These are phyloP conservation scores for Candolleomyces eurysporus DNA, from an alignment of 768 basidiomycete species.

Conservation along the genomic window DNA sequence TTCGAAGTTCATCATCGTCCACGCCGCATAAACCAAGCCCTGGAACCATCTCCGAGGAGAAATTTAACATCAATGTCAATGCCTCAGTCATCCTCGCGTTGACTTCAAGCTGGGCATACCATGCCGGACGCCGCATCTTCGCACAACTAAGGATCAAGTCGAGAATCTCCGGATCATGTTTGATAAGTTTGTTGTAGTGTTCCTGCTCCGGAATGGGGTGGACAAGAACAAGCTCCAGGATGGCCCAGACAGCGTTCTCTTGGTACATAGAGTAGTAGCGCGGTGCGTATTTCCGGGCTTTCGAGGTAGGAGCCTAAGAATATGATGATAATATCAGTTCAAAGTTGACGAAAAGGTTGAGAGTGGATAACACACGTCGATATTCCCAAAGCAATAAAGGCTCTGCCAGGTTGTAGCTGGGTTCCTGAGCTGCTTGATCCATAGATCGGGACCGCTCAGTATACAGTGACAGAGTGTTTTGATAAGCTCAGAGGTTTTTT, in stretches of 20 bases:
- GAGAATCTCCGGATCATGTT: conserved; percentile 19
- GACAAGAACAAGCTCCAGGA: conserved; percentile 17
- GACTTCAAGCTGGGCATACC: conserved; percentile 24
- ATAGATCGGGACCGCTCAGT: conserved; percentile 21
- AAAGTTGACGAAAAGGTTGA: background rate
- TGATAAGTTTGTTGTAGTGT: conserved; percentile 14
- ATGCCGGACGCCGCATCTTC: conserved; percentile 18
- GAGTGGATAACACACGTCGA: conserved; percentile 6
- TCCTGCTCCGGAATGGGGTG: conserved; percentile 15
- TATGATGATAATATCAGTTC: background rate
- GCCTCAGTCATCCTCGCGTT: conserved; percentile 22
- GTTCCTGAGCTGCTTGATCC: conserved; percentile 15
- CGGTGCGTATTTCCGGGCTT: conserved; percentile 19
- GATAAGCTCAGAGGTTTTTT: conserved; percentile 22
- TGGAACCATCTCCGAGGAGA: conserved; percentile 18
- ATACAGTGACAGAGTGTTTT: conserved; percentile 21
- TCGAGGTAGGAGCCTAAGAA: conserved; percentile 14
- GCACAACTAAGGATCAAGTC: conserved; percentile 26
- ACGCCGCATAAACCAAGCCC: conserved; percentile 16
- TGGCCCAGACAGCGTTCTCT: conserved; percentile 20
- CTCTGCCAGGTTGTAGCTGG: conserved; percentile 27
- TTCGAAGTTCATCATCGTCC: conserved; percentile 5
- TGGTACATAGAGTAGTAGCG: conserved; percentile 27
- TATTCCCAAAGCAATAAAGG: conserved; percentile 10
- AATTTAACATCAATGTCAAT: conserved; percentile 21